Evolutionary conservation across 1,139 yeast species (phyloP), one percentile per base, ranked within the genome.

Genomic region (Yamadazyma mexicana): DNA sequence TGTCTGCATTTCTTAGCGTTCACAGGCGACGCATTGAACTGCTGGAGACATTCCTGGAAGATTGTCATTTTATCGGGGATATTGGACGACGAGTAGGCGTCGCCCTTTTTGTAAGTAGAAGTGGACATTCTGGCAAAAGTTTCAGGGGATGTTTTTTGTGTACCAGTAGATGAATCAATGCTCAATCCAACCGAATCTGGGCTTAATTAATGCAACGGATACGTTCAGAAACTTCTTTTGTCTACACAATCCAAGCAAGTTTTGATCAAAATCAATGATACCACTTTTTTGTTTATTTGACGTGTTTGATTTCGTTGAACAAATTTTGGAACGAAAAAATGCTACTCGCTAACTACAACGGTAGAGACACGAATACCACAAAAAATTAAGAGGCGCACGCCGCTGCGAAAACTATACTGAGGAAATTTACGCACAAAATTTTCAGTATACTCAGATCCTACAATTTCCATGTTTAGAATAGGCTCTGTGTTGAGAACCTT

Each of bases 1-100:
- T 73, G 65, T 54, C 98, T 87, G 60, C 96, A 88, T 64, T 84
- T 85, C 54, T 82, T 84, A 25, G 97, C 87, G 54, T 87, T 85
- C 45, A 91, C 85, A 14, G 96, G 96, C 33, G 95, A 78, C 48
- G 92, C 88, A 68, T 91, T 91, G 77, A 92, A 94, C 47, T 87
- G 92, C 52, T 87, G 87, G 55, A 88, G 73, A 69, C 98, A 91
- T 62, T 91, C 96, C 67, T 92, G 99, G 63, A 87, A 91, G 49
- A 94, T 92, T 9, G 96, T 85, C 98, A 92, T 92, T 67, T 89
- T 89, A 66, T 92, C 98, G 44, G 96, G 94, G 49, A 77, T 62
- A 39, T 82, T 84, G 29, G 59, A 46, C 32, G 59, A 46, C 44
- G 80, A 64, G 48, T 62, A 63, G 59, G 87, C 89, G 61, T 88